Evolutionary conservation across 73 alveolate genomes (phyloP).

Genomic region (Paramecium pentaurelia): DNA sequence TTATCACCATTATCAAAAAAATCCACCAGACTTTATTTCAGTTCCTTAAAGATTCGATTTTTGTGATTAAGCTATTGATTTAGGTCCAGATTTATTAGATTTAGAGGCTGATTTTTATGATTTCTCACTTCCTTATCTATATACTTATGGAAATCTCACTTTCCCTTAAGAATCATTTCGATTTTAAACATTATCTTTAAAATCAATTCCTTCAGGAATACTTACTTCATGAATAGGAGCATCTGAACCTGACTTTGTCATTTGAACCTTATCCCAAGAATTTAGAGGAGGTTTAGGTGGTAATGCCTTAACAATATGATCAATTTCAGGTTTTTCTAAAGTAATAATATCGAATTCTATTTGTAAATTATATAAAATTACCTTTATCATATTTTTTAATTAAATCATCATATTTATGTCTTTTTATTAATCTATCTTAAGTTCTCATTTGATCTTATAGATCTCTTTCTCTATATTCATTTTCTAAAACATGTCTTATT

Average conservation of each 20-base stretch:
- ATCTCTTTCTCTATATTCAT: slow-evolving; percentile 21
- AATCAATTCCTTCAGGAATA: slow-evolving; percentile 31
- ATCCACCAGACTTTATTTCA: slow-evolving; percentile 39
- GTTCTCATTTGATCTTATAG: neutral
- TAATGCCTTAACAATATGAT: slow-evolving; percentile 38
- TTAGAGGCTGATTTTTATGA: slow-evolving; percentile 10
- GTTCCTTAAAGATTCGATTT: neutral
- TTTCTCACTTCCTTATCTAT: neutral
- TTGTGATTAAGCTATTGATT: neutral
- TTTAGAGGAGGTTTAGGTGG: slow-evolving; percentile 46
- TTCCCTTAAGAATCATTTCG: neutral
- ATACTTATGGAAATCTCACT: neutral
- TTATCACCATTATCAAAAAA: neutral
- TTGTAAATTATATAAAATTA: neutral
- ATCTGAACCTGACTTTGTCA: neutral
- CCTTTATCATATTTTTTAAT: slow-evolving; percentile 46
- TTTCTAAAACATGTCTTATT: slow-evolving; percentile 33
- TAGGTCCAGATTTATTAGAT: slow-evolving; percentile 30
- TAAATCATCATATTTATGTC: slow-evolving; percentile 39
- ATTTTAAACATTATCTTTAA: neutral
- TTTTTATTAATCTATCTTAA: neutral
- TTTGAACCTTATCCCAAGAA: slow-evolving; percentile 35
- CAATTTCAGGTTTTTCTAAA: slow-evolving; percentile 25
- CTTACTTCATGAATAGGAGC: neutral
- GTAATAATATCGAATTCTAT: slow-evolving; percentile 40